phyloP scores from a whole-genome alignment of 305 asterid genomes.

The Fraxinus nigra region DNA sequence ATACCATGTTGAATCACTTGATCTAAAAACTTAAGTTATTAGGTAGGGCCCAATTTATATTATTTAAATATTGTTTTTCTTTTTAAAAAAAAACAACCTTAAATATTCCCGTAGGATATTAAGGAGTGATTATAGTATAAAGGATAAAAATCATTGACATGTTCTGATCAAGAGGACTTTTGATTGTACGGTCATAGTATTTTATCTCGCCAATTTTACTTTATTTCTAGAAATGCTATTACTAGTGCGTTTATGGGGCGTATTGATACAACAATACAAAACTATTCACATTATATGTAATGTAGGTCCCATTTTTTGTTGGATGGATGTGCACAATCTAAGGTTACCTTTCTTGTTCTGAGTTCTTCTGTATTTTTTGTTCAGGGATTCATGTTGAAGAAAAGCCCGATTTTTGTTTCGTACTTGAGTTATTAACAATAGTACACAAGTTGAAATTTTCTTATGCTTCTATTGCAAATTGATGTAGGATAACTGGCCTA shows the following conservation, averaged over 20 bases:
- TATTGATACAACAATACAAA: not conserved
- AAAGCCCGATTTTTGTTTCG: not conserved
- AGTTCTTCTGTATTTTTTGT: not conserved
- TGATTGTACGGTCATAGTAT: not conserved
- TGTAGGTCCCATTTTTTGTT: not conserved
- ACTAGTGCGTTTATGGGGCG: not conserved
- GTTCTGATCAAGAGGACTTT: not conserved
- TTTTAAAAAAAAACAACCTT: not conserved
- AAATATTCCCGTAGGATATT: not conserved
- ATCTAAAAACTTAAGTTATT: not conserved
- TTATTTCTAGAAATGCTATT: not conserved
- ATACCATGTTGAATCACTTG: not conserved
- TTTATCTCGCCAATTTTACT: not conserved
- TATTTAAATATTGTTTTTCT: not conserved
- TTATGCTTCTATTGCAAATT: not conserved
- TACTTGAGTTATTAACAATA: not conserved
- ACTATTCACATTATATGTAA: not conserved
- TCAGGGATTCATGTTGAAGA: not conserved
- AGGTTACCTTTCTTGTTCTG: not conserved
- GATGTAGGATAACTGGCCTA: slow-evolving; percentile 73
- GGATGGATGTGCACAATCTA: not conserved
- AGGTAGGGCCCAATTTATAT: not conserved
- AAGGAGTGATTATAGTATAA: not conserved
- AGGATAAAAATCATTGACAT: not conserved
- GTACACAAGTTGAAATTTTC: not conserved